Conservation (phyloP, 345 rosid genomes). For the Populus deltoides region DNA sequence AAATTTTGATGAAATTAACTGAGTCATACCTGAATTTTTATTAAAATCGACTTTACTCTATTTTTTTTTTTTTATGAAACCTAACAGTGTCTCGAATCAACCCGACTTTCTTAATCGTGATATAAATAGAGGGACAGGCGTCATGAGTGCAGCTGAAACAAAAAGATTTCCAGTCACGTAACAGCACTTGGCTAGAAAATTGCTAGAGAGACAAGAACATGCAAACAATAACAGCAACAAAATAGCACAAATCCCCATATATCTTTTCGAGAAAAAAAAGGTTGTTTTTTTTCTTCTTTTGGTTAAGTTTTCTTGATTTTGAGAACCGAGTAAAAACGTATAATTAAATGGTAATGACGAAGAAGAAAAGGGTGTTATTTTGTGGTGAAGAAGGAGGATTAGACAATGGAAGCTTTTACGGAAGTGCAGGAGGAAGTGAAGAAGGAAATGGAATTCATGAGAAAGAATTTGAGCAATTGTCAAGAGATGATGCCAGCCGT, state of each 20-base stretch:
- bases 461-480: constrained; percentile 20
- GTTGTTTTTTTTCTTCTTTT: not conserved
- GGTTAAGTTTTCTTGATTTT: not conserved
- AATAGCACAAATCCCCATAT: not conserved
- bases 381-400: not conserved
- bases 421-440: not conserved
- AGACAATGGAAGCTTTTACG: not conserved
- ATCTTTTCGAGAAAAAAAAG: not conserved
- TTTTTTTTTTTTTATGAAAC: too few relatives aligned
- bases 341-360: not conserved
- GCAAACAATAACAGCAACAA: not conserved
- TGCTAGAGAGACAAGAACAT: not conserved
- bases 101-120: too few relatives aligned
- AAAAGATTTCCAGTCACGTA: not conserved
- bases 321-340: too few relatives aligned
- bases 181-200: not conserved
- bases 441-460: not conserved
- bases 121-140: not conserved
- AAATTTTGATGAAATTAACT: too few relatives aligned
- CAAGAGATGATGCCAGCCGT: constrained; percentile 49
- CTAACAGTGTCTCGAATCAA: too few relatives aligned
- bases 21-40: too few relatives aligned
- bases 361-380: constrained; percentile 6
- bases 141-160: not conserved
- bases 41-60: too few relatives aligned